Evolutionary conservation across 1,284 basidiomycete species (phyloP).

Genomic region (Trichosporon faecale): DNA sequence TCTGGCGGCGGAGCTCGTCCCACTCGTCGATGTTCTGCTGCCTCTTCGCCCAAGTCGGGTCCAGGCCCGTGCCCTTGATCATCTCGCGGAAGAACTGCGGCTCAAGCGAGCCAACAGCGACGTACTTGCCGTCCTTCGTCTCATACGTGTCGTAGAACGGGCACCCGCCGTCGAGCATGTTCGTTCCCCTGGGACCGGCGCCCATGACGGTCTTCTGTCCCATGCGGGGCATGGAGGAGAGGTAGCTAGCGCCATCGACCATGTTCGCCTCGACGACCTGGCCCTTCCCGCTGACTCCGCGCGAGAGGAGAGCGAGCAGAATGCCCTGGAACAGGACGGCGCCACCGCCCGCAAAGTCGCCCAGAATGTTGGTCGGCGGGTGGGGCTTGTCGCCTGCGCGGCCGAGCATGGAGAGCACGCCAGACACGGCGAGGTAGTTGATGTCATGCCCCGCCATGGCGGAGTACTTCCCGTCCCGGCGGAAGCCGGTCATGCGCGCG

Average conservation of each 20-base stretch:
- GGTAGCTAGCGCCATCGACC: slow-evolving; percentile 22
- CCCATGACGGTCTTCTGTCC: slow-evolving; percentile 1
- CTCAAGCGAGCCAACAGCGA: slow-evolving; percentile 24
- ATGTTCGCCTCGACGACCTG: slow-evolving; percentile 26
- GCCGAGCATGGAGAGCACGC: slow-evolving; percentile 22
- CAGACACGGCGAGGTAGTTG: slow-evolving; percentile 26
- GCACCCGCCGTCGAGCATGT: slow-evolving; percentile 25
- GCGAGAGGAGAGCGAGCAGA: slow-evolving; percentile 20
- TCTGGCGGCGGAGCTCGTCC: slow-evolving; percentile 11
- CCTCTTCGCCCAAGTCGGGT: neutral
- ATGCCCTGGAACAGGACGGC: slow-evolving; percentile 24
- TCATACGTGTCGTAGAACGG: slow-evolving; percentile 22
- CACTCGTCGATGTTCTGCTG: slow-evolving; percentile 17
- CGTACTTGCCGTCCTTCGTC: slow-evolving; percentile 17
- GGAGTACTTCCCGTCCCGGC: slow-evolving; percentile 11
- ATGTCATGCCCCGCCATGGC: slow-evolving; percentile 27
- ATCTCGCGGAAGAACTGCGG: slow-evolving; percentile 26
- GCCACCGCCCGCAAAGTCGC: slow-evolving; percentile 28
- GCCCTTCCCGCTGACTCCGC: slow-evolving; percentile 19
- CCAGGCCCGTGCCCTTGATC: slow-evolving; percentile 8
- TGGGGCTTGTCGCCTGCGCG: slow-evolving; percentile 13
- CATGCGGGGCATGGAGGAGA: slow-evolving; percentile 19
- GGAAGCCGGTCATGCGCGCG: slow-evolving; percentile 26
- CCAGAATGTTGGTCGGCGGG: slow-evolving; percentile 25
- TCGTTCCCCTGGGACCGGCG: slow-evolving; percentile 14